Evolutionary conservation across 352 stramenopile species (phyloP), one percentile per base, ranked within the genome.

Genomic region (Globisporangium paroecandrum): DNA sequence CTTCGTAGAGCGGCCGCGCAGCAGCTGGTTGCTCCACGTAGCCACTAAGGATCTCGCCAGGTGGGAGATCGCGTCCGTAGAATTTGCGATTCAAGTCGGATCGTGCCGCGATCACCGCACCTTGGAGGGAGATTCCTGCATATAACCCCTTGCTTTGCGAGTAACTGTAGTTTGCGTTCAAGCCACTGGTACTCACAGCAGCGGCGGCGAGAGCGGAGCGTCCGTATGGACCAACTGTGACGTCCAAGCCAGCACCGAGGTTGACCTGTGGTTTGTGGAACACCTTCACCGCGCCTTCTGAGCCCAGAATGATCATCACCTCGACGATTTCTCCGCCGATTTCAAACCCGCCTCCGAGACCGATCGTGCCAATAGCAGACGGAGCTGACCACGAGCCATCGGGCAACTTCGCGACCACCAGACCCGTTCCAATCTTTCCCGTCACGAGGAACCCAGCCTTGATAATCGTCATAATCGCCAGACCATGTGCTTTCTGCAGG

Each of bases 121-220:
- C 91, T 70, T 97, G 89, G 22, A 98, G 74, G 1, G 87, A 96
- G 41, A 97, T 86, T 8, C 94, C 94, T 0, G 89, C 92, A 73
- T 94, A 98, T 12, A 98, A 70, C n/a, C 94, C 94, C 59, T 97
- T 97, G 58, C 83, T 94, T 20, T 97, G 78, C 58, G 77, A 93
- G 70, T 98, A 98, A 41, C 90, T 97, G 75, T 98, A 98, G 69
- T 98, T 97, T 15, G 89, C 68, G 77, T 94, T 81, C 82, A 89
- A 58, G 46, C 87, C 77, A 61, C 72, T 78, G 22, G 73, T 75
- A 63, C 81, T 89, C 10, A 76, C 77, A 8, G 79, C 83, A 1
- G 85, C 92, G 62, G 95, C 91, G 7, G 89, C 77, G 12, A 77
- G 64, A 4, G 81, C 85, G 12, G 82, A 89, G 32, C 90, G 76